Conservation (phyloP, 2,329 filamentous ascomycete species). For the Alternaria sp. region DNA sequence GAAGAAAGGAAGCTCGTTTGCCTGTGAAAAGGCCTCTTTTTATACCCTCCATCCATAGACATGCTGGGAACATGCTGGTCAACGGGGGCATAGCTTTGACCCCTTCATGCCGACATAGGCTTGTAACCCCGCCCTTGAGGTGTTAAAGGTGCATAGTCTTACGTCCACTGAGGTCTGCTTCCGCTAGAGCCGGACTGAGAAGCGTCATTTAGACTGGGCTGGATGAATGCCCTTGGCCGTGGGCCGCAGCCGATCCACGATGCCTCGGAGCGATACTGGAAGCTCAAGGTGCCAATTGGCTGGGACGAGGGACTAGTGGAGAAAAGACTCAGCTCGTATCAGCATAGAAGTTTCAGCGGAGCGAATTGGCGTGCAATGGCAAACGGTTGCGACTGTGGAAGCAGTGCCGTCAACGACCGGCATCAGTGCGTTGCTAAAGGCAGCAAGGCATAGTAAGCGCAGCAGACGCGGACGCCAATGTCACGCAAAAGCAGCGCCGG, state of each 20-base stretch:
- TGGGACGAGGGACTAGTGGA: slow-evolving; percentile 38
- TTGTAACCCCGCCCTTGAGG: slow-evolving; percentile 50
- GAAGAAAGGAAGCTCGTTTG: slow-evolving; percentile 34
- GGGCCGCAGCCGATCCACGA: slow-evolving; percentile 49
- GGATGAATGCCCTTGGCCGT: slow-evolving; percentile 42
- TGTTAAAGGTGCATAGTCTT: slow-evolving; percentile 54
- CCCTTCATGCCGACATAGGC: slow-evolving; percentile 45
- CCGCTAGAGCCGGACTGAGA: slow-evolving; percentile 48
- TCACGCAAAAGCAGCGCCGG: slow-evolving; percentile 48
- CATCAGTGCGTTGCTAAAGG: slow-evolving; percentile 45
- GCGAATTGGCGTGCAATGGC: slow-evolving; percentile 47
- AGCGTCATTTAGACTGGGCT: slow-evolving; percentile 48
- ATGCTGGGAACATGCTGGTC: slow-evolving; percentile 35
- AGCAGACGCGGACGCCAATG: slow-evolving; percentile 48
- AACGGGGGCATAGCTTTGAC: slow-evolving; percentile 47
- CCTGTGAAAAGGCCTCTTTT: slow-evolving; percentile 44
- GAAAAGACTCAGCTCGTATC: slow-evolving; percentile 41
- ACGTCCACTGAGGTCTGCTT: slow-evolving; percentile 48
- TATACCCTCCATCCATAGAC: slow-evolving; percentile 44
- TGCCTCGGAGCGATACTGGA: slow-evolving; percentile 40
- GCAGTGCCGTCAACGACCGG: slow-evolving; percentile 37
- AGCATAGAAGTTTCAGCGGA: slow-evolving; percentile 41
- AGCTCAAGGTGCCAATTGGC: slow-evolving; percentile 44
- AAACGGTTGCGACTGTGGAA: slow-evolving; percentile 37
- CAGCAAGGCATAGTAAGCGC: slow-evolving; percentile 51